Percentiles rank a stretch among this genome's conserved stretches.
Evolutionary conservation across 345 rosid genomes (phyloP).

Genomic region (Salix koriyanagi): DNA sequence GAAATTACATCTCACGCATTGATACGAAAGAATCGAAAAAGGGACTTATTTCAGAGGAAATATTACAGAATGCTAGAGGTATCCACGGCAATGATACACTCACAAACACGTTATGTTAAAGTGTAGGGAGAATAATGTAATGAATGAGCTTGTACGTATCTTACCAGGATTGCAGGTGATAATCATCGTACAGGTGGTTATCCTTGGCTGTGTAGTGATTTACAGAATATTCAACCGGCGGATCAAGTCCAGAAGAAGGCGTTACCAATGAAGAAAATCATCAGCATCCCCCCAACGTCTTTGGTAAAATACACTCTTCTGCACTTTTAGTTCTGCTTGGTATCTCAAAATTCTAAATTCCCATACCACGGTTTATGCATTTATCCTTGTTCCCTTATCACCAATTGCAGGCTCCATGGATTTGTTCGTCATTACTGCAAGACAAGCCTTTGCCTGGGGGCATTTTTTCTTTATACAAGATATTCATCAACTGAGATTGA

Average conservation of each 20-base stretch:
- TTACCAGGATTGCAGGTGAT: conserved; percentile 59
- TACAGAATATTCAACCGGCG: conserved; percentile 16
- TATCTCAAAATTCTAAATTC: background rate
- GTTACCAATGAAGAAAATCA: conserved; percentile 11
- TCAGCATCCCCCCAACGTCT: background rate
- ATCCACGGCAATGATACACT: background rate
- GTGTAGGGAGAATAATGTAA: background rate
- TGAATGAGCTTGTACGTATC: conserved; percentile 11
- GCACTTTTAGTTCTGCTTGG: background rate
- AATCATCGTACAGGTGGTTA: conserved; percentile 33
- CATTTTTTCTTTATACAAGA: background rate
- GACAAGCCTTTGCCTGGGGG: background rate
- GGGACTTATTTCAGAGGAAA: conserved; percentile 25
- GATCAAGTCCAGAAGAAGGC: conserved; percentile 40
- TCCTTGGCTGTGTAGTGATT: conserved; percentile 32
- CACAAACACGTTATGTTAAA: background rate
- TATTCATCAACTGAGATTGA: background rate
- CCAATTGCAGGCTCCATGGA: background rate
- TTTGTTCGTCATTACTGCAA: background rate
- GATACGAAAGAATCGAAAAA: conserved; percentile 26
- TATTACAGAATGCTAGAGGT: conserved; percentile 41
- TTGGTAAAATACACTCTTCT: background rate
- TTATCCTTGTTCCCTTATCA: background rate
- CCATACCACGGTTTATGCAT: background rate
- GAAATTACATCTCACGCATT: conserved; percentile 26